Conservation (phyloP, 768 basidiomycete species). For the Amanita pallidorosea region DNA sequence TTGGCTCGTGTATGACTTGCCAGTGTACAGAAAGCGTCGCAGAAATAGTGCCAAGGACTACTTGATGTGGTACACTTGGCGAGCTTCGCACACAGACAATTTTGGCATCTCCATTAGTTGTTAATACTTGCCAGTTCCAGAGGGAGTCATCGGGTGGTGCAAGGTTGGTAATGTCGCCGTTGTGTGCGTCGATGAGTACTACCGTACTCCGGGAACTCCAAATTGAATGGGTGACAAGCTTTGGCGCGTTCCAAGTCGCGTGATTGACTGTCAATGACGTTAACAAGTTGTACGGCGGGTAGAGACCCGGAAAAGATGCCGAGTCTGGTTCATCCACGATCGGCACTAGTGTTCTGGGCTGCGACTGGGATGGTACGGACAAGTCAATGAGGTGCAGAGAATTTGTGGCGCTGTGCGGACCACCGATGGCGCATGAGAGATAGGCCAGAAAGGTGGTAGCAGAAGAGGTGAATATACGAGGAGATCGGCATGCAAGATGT, state of each 20-base stretch:
- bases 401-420: slow-evolving; percentile 48
- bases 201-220: slow-evolving; percentile 47
- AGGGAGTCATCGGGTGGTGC: background rate
- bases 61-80: slow-evolving; percentile 32
- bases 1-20: background rate
- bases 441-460: slow-evolving; percentile 29
- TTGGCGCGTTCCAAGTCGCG: slow-evolving; percentile 9
- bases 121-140: slow-evolving; percentile 38
- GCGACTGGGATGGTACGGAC: slow-evolving; percentile 1
- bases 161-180: slow-evolving; percentile 31
- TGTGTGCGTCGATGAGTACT: slow-evolving; percentile 26
- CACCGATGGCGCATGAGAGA: slow-evolving; percentile 44
- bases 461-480: slow-evolving; percentile 29
- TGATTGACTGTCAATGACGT: slow-evolving; percentile 25
- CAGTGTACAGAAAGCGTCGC: background rate
- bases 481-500: slow-evolving; percentile 14
- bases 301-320: slow-evolving; percentile 49
- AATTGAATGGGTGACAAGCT: slow-evolving; percentile 35
- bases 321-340: background rate
- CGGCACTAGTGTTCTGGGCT: background rate
- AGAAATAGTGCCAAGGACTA: slow-evolving; percentile 29
- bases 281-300: slow-evolving; percentile 37
- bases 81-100: slow-evolving; percentile 43
- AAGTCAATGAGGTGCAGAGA: slow-evolving; percentile 37
- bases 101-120: slow-evolving; percentile 30